phyloP scores from a whole-genome alignment of 345 rosid genomes.

The Eucalyptus camaldulensis region DNA sequence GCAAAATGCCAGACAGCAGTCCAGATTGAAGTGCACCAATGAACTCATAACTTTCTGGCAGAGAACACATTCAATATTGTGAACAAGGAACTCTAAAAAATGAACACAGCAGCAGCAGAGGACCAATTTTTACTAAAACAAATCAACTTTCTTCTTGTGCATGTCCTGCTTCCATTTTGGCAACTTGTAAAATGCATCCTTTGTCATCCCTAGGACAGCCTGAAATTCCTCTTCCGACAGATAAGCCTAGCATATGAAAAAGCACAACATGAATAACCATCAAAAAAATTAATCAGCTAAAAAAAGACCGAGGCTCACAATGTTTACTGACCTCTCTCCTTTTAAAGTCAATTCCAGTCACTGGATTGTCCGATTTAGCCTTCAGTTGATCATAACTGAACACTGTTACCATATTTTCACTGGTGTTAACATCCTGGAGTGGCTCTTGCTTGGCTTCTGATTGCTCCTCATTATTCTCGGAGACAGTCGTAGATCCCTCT shows the following conservation, averaged over 20 bases:
- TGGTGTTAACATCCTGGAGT: conserved; percentile 22
- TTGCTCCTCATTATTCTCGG: conserved; percentile 16
- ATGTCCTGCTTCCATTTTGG: conserved; percentile 99
- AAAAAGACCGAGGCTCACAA: not conserved
- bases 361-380: conserved; percentile 79
- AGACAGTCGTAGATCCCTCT: conserved; percentile 21
- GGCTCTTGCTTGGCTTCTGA: conserved; percentile 9
- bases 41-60: not conserved
- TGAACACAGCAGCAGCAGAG: not conserved
- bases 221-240: conserved; percentile 75
- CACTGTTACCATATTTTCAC: conserved; percentile 17
- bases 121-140: conserved; percentile 28
- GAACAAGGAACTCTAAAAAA: not conserved
- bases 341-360: conserved; percentile 77
- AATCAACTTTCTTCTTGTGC: conserved; percentile 70
- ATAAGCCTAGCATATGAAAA: conserved; percentile 41
- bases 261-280: not conserved
- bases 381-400: conserved; percentile 80
- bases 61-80: not conserved
- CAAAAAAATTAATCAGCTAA: not conserved
- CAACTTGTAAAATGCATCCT: conserved; percentile 71
- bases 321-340: conserved; percentile 75
- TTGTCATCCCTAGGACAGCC: conserved; percentile 54
- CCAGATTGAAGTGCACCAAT: not conserved
- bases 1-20: not conserved